Conservation (phyloP, 352 stramenopile genomes). For the Pythium phragmiticola region DNA sequence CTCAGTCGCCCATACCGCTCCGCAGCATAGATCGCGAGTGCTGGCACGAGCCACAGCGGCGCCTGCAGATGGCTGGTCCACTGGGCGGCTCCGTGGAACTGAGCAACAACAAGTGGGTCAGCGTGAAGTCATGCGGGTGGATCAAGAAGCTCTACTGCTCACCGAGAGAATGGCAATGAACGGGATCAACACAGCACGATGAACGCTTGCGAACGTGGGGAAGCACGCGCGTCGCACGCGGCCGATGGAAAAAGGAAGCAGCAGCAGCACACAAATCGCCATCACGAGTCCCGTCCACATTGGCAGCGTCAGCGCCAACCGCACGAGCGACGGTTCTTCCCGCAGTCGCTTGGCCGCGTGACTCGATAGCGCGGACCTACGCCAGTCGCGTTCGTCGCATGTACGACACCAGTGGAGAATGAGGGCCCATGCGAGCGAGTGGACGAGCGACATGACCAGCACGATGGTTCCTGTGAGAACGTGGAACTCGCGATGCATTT, state of each 20-base stretch:
- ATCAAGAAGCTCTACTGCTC: not conserved
- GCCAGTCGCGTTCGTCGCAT: slow-evolving; percentile 26
- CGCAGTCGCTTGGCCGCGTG: slow-evolving; percentile 22
- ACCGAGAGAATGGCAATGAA: slow-evolving; percentile 37
- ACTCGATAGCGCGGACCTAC: slow-evolving; percentile 21
- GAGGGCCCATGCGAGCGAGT: slow-evolving; percentile 36
- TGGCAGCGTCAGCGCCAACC: slow-evolving; percentile 24
- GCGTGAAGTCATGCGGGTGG: not conserved
- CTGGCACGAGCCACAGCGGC: slow-evolving; percentile 33
- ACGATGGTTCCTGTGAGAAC: slow-evolving; percentile 33
- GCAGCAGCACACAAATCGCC: slow-evolving; percentile 27
- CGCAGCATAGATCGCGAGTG: slow-evolving; percentile 30
- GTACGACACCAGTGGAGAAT: slow-evolving; percentile 28
- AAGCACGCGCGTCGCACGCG: slow-evolving; percentile 28
- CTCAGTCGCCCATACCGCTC: slow-evolving; percentile 32
- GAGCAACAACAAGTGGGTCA: slow-evolving; percentile 2
- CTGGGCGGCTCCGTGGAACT: slow-evolving; percentile 39
- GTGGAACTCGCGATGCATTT: slow-evolving; percentile 41
- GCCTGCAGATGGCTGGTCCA: slow-evolving; percentile 39
- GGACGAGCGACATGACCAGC: slow-evolving; percentile 29
- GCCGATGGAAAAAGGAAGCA: slow-evolving; percentile 29
- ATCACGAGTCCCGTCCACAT: slow-evolving; percentile 48
- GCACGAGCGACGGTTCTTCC: slow-evolving; percentile 5
- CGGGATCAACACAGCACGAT: slow-evolving; percentile 33
- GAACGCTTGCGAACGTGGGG: slow-evolving; percentile 29